These are phyloP conservation scores for Mycena vitilis DNA, from an alignment of 768 basidiomycete species.

Conservation along the genomic window DNA sequence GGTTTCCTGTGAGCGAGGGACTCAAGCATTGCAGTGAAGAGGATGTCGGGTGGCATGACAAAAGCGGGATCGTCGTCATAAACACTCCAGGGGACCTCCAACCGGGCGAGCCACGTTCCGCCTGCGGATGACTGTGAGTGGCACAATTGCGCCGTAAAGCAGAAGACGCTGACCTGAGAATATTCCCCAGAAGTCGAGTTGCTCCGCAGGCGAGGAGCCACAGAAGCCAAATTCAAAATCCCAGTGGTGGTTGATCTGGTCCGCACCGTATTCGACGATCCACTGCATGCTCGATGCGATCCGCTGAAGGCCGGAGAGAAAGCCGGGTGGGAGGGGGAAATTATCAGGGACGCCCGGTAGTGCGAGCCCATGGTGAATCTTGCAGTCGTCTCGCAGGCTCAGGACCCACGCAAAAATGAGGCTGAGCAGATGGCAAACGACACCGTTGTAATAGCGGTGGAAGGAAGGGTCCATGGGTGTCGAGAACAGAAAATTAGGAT, in stretches of 20 bases:
- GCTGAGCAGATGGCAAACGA: neutral
- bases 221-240: neutral
- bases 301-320: neutral
- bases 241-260: neutral
- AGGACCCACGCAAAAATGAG: neutral
- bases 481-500: neutral
- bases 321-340: neutral
- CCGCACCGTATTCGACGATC: neutral
- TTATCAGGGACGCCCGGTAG: neutral
- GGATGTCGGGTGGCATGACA: neutral
- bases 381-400: neutral
- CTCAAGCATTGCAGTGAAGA: neutral
- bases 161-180: neutral
- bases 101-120: neutral
- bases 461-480: neutral
- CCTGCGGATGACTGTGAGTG: neutral
- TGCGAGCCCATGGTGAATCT: too few species aligned
- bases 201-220: neutral
- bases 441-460: neutral
- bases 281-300: neutral
- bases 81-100: neutral
- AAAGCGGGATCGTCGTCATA: neutral
- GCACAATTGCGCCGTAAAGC: too few species aligned
- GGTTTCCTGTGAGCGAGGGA: neutral
- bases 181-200: neutral